Evolutionary conservation across 1,284 basidiomycete species (phyloP), one percentile per base, ranked within the genome.

Genomic region (Macrocybe sp.): DNA sequence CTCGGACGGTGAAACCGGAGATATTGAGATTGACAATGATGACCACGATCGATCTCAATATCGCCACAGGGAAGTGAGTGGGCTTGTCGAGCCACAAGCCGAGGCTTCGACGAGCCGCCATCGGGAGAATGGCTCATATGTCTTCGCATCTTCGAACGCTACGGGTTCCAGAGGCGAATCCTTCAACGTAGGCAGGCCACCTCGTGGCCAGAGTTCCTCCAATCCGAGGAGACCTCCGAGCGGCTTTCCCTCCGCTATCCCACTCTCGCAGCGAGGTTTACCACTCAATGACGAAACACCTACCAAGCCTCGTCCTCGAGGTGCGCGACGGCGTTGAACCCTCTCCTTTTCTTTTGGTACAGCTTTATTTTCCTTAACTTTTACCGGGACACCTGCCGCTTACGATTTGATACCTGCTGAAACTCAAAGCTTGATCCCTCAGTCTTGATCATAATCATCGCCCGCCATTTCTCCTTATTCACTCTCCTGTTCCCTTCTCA

Each of bases 281-380:
- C 59, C 61, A 22, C 42, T 53, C 22, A 73, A 64, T 53, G 78
- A 83, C 50, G 81, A 84, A 59, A 84, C 81, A 2, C 81, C 81
- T 30, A 84, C 81, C 12, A 70, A 78, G 50, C 81, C 81, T 30
- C 74, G 82, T 44, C 67, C 74, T 59, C 70, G 75, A 52, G 50
- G 52, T 29, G 37, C 53, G 50, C 65, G 67, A 30, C 61, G 64
- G 54, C 61, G 64, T 47, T 68, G 56, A 64, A 33, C 41, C 31
- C 22, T 39, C 51, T 40, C 49, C 35, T 10, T 49, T 34, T 31
- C 40, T 52, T 46, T 37, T 37, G 35, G 34, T 50, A 39, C 46
- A 7, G 32, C 28, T 14, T 12, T 48, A 35, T 48, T 22, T 10
- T 46, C 31, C 16, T 11, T n/a, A 34, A 37, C 43, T 42, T 22